Evolutionary conservation across 257 asterid species (phyloP), one percentile per base, ranked within the genome.

Genomic region (Coffea eugenioides): DNA sequence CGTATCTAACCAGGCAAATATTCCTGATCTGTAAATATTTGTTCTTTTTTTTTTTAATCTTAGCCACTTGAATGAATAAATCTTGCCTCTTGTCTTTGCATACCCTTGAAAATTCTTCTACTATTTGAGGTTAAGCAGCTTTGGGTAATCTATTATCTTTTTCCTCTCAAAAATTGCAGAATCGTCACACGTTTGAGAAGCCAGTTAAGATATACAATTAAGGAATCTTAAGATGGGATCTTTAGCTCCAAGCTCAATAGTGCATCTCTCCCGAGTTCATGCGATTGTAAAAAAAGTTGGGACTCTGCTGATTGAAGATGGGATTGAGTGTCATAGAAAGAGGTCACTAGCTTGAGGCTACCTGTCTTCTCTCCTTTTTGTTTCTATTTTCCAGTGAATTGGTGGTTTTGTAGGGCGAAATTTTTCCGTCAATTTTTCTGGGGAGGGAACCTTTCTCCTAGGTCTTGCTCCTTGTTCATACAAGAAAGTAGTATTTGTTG

Each of bases 151-250:
- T 45, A 34, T 61, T 78, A 68, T 59, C 77, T 73, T 75, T 73
- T 69, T 69, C 49, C 52, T 75, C 64, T 73, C 71, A 64, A 46
- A 80, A 68, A 75, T 82, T 89, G 92, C 97, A 95, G 99, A 93
- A 88, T 82, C 99, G 97, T 56, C 97, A 95, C 84, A 82, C 97
- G 43, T 90, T 80, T 80, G 99, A 95, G 92, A 93, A 89, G 89
- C 91, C 98, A 10, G 97, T 95, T 80, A 95, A 93, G 85, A 95
- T 92, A 86, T 92, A 92, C 90, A 95, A 95, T 72, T 95, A 82
- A 85, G 82, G 78, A 73, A 81, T 76, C 48, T 70, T 8, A 21
- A 54, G 74, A 34, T 49, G 77, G 74, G 73, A 16, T 10, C 23
- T 57, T 10, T 70, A 73, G 78, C 69, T 61, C 43, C 25, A 16